Evolutionary conservation across 2,329 filamentous ascomycete genomes (phyloP).

Genomic region (Thelonectria discophora): DNA sequence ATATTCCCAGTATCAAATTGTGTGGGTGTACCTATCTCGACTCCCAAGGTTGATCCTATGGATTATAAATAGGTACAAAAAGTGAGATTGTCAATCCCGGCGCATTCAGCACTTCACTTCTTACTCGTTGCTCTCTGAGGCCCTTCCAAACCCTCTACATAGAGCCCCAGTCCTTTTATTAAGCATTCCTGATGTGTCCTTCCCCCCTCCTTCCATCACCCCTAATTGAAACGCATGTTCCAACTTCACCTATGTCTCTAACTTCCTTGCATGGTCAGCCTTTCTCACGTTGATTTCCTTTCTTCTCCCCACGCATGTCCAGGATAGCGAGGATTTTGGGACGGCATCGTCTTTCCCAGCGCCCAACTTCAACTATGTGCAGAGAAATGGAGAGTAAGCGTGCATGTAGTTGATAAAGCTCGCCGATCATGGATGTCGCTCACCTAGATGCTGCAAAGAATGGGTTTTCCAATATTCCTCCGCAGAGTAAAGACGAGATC

Average conservation of each 20-base stretch:
- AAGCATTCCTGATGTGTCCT: too few relatives aligned
- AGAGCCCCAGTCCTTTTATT: too few relatives aligned
- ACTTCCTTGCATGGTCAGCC: not conserved
- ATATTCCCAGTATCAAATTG: too few relatives aligned
- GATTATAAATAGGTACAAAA: too few relatives aligned
- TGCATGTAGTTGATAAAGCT: too few relatives aligned
- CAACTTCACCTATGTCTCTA: not conserved
- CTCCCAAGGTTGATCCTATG: too few relatives aligned
- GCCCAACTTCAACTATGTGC: not conserved
- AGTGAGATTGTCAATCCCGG: too few relatives aligned
- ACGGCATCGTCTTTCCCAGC: not conserved
- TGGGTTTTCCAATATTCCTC: not conserved
- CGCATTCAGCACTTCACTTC: too few relatives aligned
- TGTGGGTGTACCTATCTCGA: too few relatives aligned
- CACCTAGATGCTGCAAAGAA: not conserved
- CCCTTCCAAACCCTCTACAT: too few relatives aligned
- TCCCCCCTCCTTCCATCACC: not conserved
- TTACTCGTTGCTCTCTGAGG: too few relatives aligned
- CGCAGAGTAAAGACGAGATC: not conserved
- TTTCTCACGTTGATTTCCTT: not conserved
- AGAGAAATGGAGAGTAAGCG: not conserved
- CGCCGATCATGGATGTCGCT: not conserved
- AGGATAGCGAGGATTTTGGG: not conserved
- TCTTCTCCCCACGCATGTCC: not conserved
- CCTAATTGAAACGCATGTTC: not conserved